Conservation (phyloP, 768 basidiomycete genomes). For the Boletus bicolor region DNA sequence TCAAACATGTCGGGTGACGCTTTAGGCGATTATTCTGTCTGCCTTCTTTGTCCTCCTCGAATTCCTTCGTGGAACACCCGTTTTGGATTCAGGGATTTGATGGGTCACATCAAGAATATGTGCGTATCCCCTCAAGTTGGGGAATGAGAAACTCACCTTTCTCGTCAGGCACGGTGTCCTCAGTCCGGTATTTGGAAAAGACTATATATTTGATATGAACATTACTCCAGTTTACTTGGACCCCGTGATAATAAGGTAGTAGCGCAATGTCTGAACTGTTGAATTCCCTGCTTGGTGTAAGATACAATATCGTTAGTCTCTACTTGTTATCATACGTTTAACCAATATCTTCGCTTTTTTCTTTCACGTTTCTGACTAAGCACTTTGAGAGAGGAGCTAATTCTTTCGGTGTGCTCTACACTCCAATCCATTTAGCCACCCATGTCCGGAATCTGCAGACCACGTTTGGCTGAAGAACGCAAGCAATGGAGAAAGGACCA, state of each 20-base stretch:
- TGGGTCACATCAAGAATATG: conserved; percentile 19
- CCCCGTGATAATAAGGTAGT: conserved; percentile 2
- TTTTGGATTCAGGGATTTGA: conserved; percentile 14
- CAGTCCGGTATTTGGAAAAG: conserved; percentile 13
- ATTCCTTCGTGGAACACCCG: conserved; percentile 28
- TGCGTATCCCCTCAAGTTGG: conserved; percentile 6
- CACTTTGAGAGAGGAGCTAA: background rate
- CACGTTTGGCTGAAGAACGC: conserved; percentile 91
- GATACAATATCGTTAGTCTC: background rate
- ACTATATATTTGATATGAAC: conserved; percentile 21
- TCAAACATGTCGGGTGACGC: background rate
- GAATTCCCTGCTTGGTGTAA: background rate
- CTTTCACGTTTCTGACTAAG: conserved; percentile 20
- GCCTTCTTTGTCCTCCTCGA: conserved; percentile 26
- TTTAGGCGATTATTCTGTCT: conserved; percentile 20
- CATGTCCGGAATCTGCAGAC: conserved; percentile 90
- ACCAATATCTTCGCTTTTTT: too few relatives aligned
- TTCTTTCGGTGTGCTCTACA: background rate
- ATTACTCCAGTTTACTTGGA: conserved; percentile 19
- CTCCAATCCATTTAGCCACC: conserved; percentile 2
- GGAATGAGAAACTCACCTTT: background rate
- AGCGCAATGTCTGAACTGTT: background rate
- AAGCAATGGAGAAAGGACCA: conserved; percentile 99
- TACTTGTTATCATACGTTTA: background rate
- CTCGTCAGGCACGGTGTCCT: conserved; percentile 17